A percentile compares a stretch with the other conserved stretches of the same genome.
phyloP scores from a whole-genome alignment of 495 filamentous ascomycete species.

The Neurospora sp. region DNA sequence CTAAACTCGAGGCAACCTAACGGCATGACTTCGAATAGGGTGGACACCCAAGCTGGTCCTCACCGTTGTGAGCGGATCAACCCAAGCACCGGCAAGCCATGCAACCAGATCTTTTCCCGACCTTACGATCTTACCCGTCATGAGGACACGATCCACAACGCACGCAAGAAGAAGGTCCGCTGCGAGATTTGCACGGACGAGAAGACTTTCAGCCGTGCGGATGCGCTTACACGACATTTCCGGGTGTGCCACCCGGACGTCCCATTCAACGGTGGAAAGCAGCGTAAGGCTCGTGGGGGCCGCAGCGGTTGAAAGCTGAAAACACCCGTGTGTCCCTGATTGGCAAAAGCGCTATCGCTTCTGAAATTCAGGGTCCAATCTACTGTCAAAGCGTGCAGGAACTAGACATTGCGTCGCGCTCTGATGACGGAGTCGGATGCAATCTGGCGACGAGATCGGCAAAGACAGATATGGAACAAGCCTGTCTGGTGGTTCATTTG shows the following conservation, averaged over 20 bases:
- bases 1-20: slow-evolving; percentile 9
- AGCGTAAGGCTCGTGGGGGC: slow-evolving; percentile 27
- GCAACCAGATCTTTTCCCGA: slow-evolving; percentile 92
- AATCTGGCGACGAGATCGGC: not conserved
- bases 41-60: slow-evolving; percentile 69
- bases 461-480: not conserved
- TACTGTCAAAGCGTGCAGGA: not conserved
- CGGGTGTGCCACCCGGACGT: slow-evolving; percentile 82
- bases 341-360: not conserved
- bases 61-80: slow-evolving; percentile 89
- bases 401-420: not conserved
- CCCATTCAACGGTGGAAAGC: slow-evolving; percentile 60
- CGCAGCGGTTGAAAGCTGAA: slow-evolving; percentile 12
- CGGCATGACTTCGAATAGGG: not conserved
- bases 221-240: slow-evolving; percentile 87
- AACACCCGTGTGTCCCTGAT: not conserved
- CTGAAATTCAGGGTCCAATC: not conserved
- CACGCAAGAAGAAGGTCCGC: slow-evolving; percentile 87
- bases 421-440: not conserved
- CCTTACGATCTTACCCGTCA: slow-evolving; percentile 96
- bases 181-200: slow-evolving; percentile 94
- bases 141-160: slow-evolving; percentile 96
- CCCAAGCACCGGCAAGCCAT: slow-evolving; percentile 90
- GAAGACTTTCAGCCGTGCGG: slow-evolving; percentile 90
- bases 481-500: not conserved